These are phyloP conservation scores for Ophiostoma populinum DNA, from an alignment of 2,329 filamentous ascomycete species.

Conservation along the genomic window DNA sequence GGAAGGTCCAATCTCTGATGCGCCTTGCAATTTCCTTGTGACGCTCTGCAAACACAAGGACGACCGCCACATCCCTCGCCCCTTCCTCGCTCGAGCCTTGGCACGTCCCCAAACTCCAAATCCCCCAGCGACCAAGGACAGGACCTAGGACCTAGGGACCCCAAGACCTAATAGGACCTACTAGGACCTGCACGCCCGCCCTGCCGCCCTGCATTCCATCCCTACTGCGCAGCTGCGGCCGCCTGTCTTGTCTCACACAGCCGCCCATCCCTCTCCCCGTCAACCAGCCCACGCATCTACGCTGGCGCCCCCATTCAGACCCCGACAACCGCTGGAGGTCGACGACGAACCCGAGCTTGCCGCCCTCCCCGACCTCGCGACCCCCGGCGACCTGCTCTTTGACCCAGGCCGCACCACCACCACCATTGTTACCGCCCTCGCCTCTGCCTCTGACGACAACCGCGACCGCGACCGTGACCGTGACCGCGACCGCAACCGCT, in stretches of 20 bases:
- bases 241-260: not conserved
- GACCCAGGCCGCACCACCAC: constrained; percentile 15
- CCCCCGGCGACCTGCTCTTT: constrained; percentile 24
- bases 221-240: not conserved
- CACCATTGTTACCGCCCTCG: constrained; percentile 11
- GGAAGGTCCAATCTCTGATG: no score
- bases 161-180: no score
- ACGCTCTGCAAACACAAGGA: not conserved
- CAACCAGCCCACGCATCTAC: constrained; percentile 5
- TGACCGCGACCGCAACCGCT: not conserved
- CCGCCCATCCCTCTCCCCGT: not conserved
- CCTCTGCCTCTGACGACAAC: not conserved
- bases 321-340: constrained; percentile 9
- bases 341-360: constrained; percentile 7
- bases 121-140: no score
- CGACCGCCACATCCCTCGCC: no score
- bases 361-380: constrained; percentile 15
- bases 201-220: not conserved
- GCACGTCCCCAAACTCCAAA: no score
- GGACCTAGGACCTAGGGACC: no score
- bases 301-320: constrained; percentile 11
- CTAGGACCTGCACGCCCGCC: no score
- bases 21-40: no score
- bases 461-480: not conserved
- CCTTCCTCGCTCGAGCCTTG: no score